These are phyloP conservation scores for Geotrichum carabidarum DNA, from an alignment of 1,139 yeast genomes.

Conservation along the genomic window DNA sequence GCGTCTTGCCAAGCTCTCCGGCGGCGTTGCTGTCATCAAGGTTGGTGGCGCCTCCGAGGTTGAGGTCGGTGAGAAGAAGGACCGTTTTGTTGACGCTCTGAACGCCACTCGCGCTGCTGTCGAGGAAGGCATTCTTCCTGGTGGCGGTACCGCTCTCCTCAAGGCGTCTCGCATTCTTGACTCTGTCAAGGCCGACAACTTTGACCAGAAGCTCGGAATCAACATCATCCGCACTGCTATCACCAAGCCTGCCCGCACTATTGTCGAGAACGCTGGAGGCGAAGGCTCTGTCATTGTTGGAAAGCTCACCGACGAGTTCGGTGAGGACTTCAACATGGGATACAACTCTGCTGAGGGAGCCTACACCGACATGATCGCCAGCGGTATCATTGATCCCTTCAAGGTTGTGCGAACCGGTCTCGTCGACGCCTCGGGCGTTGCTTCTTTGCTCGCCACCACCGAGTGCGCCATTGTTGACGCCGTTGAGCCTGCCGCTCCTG, in stretches of 20 bases:
- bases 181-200: slow-evolving; percentile 76
- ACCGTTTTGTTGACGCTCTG: slow-evolving; percentile 96
- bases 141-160: slow-evolving; percentile 98
- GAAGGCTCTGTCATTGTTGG: slow-evolving; percentile 98
- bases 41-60: slow-evolving; percentile 98
- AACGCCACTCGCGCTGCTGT: slow-evolving; percentile 99
- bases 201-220: slow-evolving; percentile 96
- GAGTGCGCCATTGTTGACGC: slow-evolving; percentile 98
- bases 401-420: slow-evolving; percentile 97
- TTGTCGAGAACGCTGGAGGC: slow-evolving; percentile 97
- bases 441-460: slow-evolving; percentile 94
- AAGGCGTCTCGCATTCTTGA: slow-evolving; percentile 87
- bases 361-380: slow-evolving; percentile 92
- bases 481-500: slow-evolving; percentile 75
- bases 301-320: slow-evolving; percentile 76
- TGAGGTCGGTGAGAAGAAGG: slow-evolving; percentile 99
- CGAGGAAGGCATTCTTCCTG: slow-evolving; percentile 98
- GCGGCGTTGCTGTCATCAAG: slow-evolving; percentile 97
- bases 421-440: slow-evolving; percentile 97
- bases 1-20: slow-evolving; percentile 95
- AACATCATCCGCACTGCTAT: slow-evolving; percentile 93
- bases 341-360: slow-evolving; percentile 92
- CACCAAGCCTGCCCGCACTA: slow-evolving; percentile 93
- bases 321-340: slow-evolving; percentile 83
- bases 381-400: slow-evolving; percentile 98